Conservation (phyloP, 1,284 basidiomycete genomes). For the Bjerkandera adusta region DNA sequence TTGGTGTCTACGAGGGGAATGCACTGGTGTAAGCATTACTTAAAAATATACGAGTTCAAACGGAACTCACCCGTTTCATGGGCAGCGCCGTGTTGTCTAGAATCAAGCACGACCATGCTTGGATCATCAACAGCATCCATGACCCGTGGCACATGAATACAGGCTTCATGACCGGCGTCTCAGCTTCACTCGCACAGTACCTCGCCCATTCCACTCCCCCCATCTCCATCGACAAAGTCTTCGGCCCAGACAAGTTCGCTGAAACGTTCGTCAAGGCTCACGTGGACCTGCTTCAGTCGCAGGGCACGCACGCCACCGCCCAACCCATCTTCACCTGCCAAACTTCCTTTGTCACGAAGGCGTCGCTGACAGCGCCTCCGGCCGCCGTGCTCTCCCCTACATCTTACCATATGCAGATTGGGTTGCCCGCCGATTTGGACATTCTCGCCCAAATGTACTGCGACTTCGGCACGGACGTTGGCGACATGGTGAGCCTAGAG, state of each 20-base stretch:
- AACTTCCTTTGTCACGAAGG: constrained; percentile 19
- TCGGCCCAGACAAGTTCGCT: constrained; percentile 16
- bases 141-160: constrained; percentile 8
- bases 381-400: background rate
- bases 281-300: constrained; percentile 7
- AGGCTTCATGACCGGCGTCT: background rate
- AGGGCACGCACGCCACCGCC: constrained; percentile 11
- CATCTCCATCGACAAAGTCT: constrained; percentile 14
- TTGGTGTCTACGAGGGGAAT: constrained; percentile 16
- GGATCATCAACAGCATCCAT: constrained; percentile 10
- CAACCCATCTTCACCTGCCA: constrained; percentile 12
- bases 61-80: background rate
- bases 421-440: constrained; percentile 14
- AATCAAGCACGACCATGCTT: constrained; percentile 12
- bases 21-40: constrained; percentile 15
- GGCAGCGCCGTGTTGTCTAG: constrained; percentile 11
- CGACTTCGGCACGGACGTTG: constrained; percentile 15
- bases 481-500: constrained; percentile 10
- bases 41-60: background rate
- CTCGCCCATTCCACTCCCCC: constrained; percentile 3
- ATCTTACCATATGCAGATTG: constrained; percentile 12
- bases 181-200: background rate
- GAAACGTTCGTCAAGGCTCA: constrained; percentile 20
- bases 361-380: constrained; percentile 14
- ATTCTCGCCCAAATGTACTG: constrained; percentile 18